Evolutionary conservation across 148 eudicot genomes (phyloP).

Genomic region (Silene uniflora): DNA sequence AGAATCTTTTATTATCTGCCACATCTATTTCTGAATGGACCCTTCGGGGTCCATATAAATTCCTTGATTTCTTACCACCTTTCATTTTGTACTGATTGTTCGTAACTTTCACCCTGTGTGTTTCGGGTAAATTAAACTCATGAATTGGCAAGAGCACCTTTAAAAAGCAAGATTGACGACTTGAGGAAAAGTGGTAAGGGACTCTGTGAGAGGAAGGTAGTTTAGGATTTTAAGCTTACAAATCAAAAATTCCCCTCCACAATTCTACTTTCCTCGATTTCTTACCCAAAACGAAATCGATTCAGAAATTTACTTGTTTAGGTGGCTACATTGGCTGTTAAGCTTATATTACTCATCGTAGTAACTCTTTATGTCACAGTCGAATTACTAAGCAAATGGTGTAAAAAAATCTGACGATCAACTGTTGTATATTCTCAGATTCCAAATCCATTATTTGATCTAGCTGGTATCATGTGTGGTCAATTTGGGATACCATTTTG

Average conservation of each 20-base stretch:
- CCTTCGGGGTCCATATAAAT: neutral
- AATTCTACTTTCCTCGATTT: neutral
- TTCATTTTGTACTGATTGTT: neutral
- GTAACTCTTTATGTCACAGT: neutral
- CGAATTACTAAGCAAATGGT: too few relatives aligned
- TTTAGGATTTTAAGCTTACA: too few relatives aligned
- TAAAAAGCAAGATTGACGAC: too few relatives aligned
- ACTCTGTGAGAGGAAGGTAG: too few relatives aligned
- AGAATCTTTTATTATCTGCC: neutral
- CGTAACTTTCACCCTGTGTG: neutral
- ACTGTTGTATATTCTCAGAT: conserved; percentile 45
- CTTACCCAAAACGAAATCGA: neutral
- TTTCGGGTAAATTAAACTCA: neutral
- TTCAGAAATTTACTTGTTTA: neutral
- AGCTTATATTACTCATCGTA: neutral
- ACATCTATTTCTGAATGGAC: neutral
- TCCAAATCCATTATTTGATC: conserved; percentile 98
- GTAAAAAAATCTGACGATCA: neutral
- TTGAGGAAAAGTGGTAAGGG: too few relatives aligned
- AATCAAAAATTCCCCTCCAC: too few relatives aligned
- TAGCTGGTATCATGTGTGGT: conserved; percentile 98
- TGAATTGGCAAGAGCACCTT: too few relatives aligned
- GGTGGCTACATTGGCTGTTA: neutral
- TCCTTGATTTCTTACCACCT: neutral
- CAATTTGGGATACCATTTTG: conserved; percentile 96